phyloP scores from a whole-genome alignment of 129 eudicot genomes.

The Pulicaria dysenterica region DNA sequence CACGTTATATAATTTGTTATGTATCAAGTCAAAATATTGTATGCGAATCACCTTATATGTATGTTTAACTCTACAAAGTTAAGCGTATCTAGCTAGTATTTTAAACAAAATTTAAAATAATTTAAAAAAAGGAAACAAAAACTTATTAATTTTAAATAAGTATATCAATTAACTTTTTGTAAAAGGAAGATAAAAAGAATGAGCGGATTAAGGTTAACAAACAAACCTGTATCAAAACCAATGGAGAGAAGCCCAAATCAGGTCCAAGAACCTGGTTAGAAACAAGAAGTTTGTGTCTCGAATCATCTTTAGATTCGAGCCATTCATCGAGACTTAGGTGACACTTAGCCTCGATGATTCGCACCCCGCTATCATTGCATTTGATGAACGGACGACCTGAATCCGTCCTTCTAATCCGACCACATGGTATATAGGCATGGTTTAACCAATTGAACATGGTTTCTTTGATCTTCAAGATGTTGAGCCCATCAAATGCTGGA shows the following conservation, averaged over 20 bases:
- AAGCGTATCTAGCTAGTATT: no score
- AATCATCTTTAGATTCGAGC: constrained; percentile 47
- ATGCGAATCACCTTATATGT: no score
- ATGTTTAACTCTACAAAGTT: no score
- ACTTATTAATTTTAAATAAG: no score
- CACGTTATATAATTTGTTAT: no score
- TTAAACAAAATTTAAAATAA: no score
- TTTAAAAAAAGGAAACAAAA: no score
- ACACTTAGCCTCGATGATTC: constrained; percentile 66
- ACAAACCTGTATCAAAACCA: constrained; percentile 58
- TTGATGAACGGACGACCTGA: constrained; percentile 64
- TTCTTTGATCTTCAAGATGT: constrained; percentile 50
- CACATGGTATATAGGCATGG: constrained; percentile 51
- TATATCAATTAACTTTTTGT: no score
- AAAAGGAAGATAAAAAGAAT: neutral
- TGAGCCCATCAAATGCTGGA: constrained; percentile 51
- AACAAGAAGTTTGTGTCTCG: constrained; percentile 47
- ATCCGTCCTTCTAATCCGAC: constrained; percentile 60
- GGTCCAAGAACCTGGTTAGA: constrained; percentile 60
- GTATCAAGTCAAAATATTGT: no score
- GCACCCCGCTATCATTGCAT: constrained; percentile 84
- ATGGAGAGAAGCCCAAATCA: constrained; percentile 62
- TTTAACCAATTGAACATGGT: constrained; percentile 61
- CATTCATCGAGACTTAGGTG: constrained; percentile 61
- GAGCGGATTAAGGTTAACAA: neutral